Percentiles rank a stretch among this genome's conserved stretches.
Evolutionary conservation across 345 rosid species (phyloP).

Genomic region (Aquilaria yunnanensis): DNA sequence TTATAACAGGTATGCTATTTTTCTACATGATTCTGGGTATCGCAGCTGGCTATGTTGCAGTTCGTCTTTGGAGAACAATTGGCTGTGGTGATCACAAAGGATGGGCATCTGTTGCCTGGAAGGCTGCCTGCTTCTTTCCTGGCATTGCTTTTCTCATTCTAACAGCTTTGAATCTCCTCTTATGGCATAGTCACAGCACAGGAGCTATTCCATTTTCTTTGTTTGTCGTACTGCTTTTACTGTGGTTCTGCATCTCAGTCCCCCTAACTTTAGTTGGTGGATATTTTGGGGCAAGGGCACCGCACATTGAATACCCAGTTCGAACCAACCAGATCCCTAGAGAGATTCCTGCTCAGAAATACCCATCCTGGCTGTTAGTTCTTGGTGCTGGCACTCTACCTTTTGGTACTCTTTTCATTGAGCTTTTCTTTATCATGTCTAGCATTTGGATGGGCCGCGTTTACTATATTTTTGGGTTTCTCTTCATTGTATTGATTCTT

Average conservation of each 20-base stretch:
- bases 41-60: constrained; percentile 66
- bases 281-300: constrained; percentile 54
- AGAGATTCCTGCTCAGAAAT: constrained; percentile 66
- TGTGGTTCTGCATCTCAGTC: constrained; percentile 65
- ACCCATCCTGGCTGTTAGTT: constrained; percentile 73
- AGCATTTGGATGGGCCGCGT: constrained; percentile 79
- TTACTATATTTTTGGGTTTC: constrained; percentile 65
- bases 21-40: constrained; percentile 69
- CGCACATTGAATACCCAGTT: constrained; percentile 65
- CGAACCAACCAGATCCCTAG: constrained; percentile 76
- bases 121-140: constrained; percentile 71
- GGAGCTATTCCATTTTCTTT: constrained; percentile 71
- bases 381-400: constrained; percentile 79
- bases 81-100: constrained; percentile 50
- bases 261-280: constrained; percentile 70
- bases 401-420: constrained; percentile 69
- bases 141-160: constrained; percentile 63
- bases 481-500: constrained; percentile 52
- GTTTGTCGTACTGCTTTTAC: constrained; percentile 38
- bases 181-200: constrained; percentile 67
- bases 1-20: constrained; percentile 65
- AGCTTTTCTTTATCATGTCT: constrained; percentile 78
- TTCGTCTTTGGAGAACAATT: constrained; percentile 64
- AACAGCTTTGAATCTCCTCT: constrained; percentile 49
- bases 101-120: constrained; percentile 68